Evolutionary conservation across 768 basidiomycete species (phyloP).

Genomic region (Trametes gibbosa): DNA sequence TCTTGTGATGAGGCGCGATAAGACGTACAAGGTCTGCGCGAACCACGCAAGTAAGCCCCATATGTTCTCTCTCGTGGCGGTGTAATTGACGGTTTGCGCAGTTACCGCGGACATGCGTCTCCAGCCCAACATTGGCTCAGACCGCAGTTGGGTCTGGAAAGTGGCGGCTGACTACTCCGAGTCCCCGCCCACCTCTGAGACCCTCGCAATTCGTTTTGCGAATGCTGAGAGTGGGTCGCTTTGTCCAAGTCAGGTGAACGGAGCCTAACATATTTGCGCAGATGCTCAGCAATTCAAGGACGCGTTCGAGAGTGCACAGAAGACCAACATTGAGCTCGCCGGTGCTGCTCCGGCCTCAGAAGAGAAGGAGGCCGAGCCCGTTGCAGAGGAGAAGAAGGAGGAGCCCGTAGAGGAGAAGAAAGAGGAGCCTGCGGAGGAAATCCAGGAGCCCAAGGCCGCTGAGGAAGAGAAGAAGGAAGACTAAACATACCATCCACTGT

Average conservation of each 20-base stretch:
- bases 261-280: slow-evolving; percentile 25
- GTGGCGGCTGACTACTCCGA: slow-evolving; percentile 95
- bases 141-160: slow-evolving; percentile 99
- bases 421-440: slow-evolving; percentile 26
- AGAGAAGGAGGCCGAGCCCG: slow-evolving; percentile 31
- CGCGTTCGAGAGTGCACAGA: slow-evolving; percentile 84
- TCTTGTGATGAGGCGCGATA: slow-evolving; percentile 99
- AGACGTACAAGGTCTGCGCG: slow-evolving; percentile 99
- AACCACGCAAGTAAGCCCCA: slow-evolving; percentile 80
- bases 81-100: slow-evolving; percentile 31
- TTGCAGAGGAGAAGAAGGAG: slow-evolving; percentile 29
- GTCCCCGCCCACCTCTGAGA: slow-evolving; percentile 85
- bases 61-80: slow-evolving; percentile 7
- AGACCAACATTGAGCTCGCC: slow-evolving; percentile 52
- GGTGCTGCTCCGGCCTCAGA: slow-evolving; percentile 25
- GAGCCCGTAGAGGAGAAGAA: slow-evolving; percentile 28
- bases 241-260: not conserved
- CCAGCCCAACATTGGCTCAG: slow-evolving; percentile 97
- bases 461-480: slow-evolving; percentile 26
- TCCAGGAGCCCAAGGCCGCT: slow-evolving; percentile 16
- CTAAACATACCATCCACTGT: slow-evolving; percentile 19
- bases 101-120: slow-evolving; percentile 90
- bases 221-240: slow-evolving; percentile 83
- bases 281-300: slow-evolving; percentile 88
- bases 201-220: slow-evolving; percentile 96